Evolutionary conservation across 495 filamentous ascomycete genomes (phyloP), one percentile per base, ranked within the genome.

Genomic region (Penicillium coprophilum): DNA sequence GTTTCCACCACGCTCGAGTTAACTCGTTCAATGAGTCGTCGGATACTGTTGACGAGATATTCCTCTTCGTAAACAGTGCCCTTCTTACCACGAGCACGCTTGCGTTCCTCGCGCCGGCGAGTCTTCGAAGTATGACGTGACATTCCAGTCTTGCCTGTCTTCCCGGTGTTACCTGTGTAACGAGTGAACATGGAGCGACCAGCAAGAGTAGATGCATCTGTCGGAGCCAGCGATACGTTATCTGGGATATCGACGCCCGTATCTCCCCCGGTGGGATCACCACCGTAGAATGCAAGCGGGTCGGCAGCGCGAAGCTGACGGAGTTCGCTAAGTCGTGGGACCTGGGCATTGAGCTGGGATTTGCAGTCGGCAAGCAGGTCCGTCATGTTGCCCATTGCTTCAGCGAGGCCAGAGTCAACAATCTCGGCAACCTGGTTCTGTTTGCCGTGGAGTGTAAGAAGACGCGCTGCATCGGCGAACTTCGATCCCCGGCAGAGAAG

Each of bases 1-100:
- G 88, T 82, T 61, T 97, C 94, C 0, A 76, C 73, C 17, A 82
- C 76, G 1, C 86, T 76, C 9, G 73, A 73, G 66, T 92, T 91
- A n/a, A 96, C 83, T 19, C 92, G 79, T 65, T 96, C 91, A 21
- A 96, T 83, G 38, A 97, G 77, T 34, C 94, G 76, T n/a, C 87
- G 79, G 32, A 96, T 85, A 59, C 86, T 90, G 63, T 89, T 93
- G 43, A 96, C 85, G 11, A 98, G 79, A 68, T 98, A 97, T 71
- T 97, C 94, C 69, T 97, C 94, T 65, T 98, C 94, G 67, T 97
- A 98, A 5, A 98, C 87, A 40, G 87, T 96, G 15, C 94, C 94
- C 78, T 97, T 96, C 70, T 96, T 90, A 13, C 94, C 94, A 24
- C 90, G 80, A 1, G 94, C 94, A 7, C 91, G 82, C 83, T 98